Conservation (phyloP, 169 alveolate genomes). For the Perkinsus chesapeaki region DNA sequence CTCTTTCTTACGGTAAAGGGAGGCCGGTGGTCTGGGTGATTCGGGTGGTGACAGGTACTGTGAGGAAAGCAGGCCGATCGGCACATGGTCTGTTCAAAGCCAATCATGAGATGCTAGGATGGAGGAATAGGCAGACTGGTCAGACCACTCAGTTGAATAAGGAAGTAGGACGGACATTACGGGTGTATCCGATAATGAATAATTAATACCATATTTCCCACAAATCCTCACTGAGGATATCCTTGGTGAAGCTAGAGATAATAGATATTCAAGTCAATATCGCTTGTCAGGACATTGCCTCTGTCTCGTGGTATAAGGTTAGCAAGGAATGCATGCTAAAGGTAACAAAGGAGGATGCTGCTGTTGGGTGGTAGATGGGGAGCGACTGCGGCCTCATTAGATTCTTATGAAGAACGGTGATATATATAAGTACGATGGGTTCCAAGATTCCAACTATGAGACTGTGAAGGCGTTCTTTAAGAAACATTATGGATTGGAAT, state of each 20-base stretch:
- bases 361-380: background rate
- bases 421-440: background rate
- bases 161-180: slow-evolving; percentile 21
- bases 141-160: slow-evolving; percentile 35
- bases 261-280: too few relatives aligned
- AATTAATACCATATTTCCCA: background rate
- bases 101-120: slow-evolving; percentile 31
- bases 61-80: background rate
- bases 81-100: slow-evolving; percentile 28
- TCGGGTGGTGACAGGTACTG: background rate
- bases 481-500: slow-evolving; percentile 13
- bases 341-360: background rate
- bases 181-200: slow-evolving; percentile 1
- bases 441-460: slow-evolving; percentile 11
- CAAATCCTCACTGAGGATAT: too few relatives aligned
- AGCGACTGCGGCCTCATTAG: background rate
- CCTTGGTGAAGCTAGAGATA: too few relatives aligned
- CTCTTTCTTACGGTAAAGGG: background rate
- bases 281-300: background rate
- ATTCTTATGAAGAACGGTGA: background rate
- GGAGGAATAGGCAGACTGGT: slow-evolving; percentile 31
- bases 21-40: background rate
- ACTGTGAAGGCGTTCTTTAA: slow-evolving; percentile 24
- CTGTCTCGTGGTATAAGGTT: slow-evolving; percentile 5
- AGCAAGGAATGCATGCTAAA: slow-evolving; percentile 23